These are phyloP conservation scores for Tilletia horrida DNA, from an alignment of 1,284 basidiomycete genomes.

Conservation along the genomic window DNA sequence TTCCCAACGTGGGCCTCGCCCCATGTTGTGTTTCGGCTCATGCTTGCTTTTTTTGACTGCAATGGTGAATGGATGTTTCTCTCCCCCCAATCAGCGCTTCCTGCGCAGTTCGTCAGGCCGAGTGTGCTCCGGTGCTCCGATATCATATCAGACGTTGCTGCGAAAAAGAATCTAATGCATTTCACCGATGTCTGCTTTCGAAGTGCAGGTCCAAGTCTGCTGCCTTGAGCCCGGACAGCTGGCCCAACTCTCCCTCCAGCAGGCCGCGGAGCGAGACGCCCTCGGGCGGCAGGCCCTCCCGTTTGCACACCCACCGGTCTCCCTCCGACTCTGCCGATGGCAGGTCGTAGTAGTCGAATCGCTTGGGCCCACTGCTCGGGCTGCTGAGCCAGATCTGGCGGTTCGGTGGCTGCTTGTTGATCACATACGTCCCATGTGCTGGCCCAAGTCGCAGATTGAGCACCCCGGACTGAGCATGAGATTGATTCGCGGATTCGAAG, in stretches of 20 bases:
- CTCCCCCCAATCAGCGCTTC: no score
- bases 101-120: no score
- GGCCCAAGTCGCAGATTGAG: constrained; percentile 75
- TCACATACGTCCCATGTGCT: constrained; percentile 86
- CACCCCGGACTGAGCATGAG: constrained; percentile 71
- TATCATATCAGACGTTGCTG: no score
- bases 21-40: no score
- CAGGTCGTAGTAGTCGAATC: constrained; percentile 47
- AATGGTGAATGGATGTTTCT: no score
- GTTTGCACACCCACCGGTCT: constrained; percentile 45
- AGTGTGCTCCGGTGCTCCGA: no score
- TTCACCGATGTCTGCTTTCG: background rate
- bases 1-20: no score
- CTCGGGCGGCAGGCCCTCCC: constrained; percentile 33
- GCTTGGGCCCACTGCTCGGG: constrained; percentile 59
- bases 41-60: no score
- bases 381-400: constrained; percentile 98
- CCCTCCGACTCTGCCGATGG: constrained; percentile 14
- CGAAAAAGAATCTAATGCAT: no score
- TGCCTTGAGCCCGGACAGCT: background rate
- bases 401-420: constrained; percentile 99
- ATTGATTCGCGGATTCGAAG: no score
- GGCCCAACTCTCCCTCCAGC: constrained; percentile 38
- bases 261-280: constrained; percentile 36
- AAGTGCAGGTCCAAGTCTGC: background rate